These are phyloP conservation scores for Ophiostoma angusticollis DNA, from an alignment of 2,329 filamentous ascomycete genomes.

Conservation along the genomic window DNA sequence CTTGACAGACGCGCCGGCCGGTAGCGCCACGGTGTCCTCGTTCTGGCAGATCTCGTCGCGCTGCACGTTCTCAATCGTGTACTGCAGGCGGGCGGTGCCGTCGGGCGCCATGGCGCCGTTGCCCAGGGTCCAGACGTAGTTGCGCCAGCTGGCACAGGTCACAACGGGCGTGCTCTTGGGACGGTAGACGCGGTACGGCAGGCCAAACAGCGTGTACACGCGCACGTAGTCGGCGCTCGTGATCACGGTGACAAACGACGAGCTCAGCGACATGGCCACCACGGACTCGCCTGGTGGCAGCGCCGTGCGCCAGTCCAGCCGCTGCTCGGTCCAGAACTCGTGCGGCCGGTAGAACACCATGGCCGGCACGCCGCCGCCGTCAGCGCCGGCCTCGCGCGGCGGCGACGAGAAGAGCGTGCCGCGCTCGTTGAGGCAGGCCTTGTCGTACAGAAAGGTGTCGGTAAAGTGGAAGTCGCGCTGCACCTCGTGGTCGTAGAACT, in stretches of 20 bases:
- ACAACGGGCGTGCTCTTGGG: constrained; percentile 85
- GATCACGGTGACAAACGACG: constrained; percentile 80
- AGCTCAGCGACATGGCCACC: constrained; percentile 77
- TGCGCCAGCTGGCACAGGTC: constrained; percentile 84
- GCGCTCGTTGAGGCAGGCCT: constrained; percentile 78
- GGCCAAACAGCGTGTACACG: constrained; percentile 84
- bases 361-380: constrained; percentile 47
- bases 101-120: constrained; percentile 77
- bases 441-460: constrained; percentile 90
- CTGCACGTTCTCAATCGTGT: constrained; percentile 91
- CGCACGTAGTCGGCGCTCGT: constrained; percentile 82
- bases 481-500: constrained; percentile 91
- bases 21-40: constrained; percentile 79
- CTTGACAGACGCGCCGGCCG: constrained; percentile 58
- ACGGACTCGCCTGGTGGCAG: constrained; percentile 81
- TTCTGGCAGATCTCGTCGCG: constrained; percentile 89
- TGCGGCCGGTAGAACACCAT: constrained; percentile 94
- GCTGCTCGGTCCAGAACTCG: constrained; percentile 84
- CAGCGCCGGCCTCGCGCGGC: constrained; percentile 31
- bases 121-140: constrained; percentile 92
- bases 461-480: constrained; percentile 96
- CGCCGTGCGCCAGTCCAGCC: constrained; percentile 79
- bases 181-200: constrained; percentile 77
- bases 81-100: constrained; percentile 65
- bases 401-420: constrained; percentile 78